A percentile compares a stretch with the other conserved stretches of the same genome.
phyloP scores from a whole-genome alignment of 2,329 filamentous ascomycete species.

The Lomentospora prolificans region DNA sequence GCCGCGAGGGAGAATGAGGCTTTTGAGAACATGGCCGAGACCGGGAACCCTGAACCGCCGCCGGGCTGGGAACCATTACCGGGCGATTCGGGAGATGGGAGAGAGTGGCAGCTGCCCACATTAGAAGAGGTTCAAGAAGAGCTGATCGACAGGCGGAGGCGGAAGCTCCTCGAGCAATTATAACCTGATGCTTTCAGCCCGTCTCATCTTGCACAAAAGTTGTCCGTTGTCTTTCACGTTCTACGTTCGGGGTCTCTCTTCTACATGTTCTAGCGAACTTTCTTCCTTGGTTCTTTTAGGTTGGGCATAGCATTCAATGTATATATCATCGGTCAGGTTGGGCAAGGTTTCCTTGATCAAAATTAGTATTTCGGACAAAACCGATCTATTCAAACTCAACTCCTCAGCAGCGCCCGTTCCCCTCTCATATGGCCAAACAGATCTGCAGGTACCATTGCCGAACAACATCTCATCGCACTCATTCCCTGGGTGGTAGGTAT shows the following conservation, averaged over 20 bases:
- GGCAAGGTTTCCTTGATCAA: not conserved
- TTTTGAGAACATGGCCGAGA: constrained; percentile 53
- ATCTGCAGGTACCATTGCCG: no score
- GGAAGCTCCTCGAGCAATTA: constrained; percentile 76
- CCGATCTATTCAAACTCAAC: no score
- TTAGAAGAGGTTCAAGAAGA: constrained; percentile 91
- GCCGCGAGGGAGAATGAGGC: constrained; percentile 74
- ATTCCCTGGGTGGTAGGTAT: no score
- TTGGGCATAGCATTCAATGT: not conserved
- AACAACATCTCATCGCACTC: no score
- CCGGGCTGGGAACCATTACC: constrained; percentile 78
- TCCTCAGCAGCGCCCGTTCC: no score
- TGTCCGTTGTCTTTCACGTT: not conserved
- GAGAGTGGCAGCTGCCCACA: constrained; percentile 73
- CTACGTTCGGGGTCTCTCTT: not conserved
- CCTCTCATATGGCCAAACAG: no score
- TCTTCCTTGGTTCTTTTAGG: not conserved
- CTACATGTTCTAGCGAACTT: constrained; percentile 4
- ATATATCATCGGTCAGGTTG: not conserved
- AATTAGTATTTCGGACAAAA: no score
- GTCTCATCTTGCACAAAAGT: not conserved
- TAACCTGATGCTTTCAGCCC: constrained; percentile 17
- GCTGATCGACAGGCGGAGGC: constrained; percentile 73
- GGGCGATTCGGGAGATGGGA: constrained; percentile 75
- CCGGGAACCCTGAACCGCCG: constrained; percentile 46